Evolutionary conservation across 306 rosid genomes (phyloP), one percentile per base, ranked within the genome.

Genomic region (Medicago lupulina): DNA sequence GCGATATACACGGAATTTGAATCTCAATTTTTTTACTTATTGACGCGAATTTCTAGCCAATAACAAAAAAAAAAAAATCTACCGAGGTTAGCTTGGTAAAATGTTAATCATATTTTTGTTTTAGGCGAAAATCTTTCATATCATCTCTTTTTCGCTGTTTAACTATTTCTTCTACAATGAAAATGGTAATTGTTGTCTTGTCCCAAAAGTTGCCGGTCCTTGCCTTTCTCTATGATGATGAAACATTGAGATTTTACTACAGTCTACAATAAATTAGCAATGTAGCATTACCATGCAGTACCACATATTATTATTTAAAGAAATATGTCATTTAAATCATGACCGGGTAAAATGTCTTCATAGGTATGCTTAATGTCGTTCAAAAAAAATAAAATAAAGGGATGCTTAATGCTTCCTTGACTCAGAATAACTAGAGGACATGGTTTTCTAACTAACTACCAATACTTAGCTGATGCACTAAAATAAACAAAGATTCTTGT

Each of bases 401-500:
- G 3, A 28, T 28, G 31, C 31, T 28, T 28, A 41, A 41, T 41
- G 47, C 67, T 36, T 58, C 76, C 6, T 41, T 71, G 34, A 63
- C 67, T 71, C 36, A 12, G 11, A 34, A 34, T 34, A 34, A 34
- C 1, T 34, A 34, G 38, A 34, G 38, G 38, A 34, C 5, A 34
- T 34, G 7, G 7, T 34, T 34, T 34, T 34, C 6, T 34, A 34
- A 34, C 38, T 34, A 34, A 5, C 38, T 34, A 34, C 38, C 7
- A 34, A 21, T 44, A 58, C 50, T 68, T 34, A 53, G 66, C 38
- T 51, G 43, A 36, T 34, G 13, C 38, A 57, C 9, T 73, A 18
- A 44, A 18, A 78, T 54, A 53, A 62, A 49, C 79, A 57, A 23
- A 17, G 44, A 36, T 58, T 66, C 34, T 53, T 14, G 67, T 31